Base-by-base conservation (phyloP, 176 grass and related monocot genomes). In the Metroxylon sagu region DNA sequence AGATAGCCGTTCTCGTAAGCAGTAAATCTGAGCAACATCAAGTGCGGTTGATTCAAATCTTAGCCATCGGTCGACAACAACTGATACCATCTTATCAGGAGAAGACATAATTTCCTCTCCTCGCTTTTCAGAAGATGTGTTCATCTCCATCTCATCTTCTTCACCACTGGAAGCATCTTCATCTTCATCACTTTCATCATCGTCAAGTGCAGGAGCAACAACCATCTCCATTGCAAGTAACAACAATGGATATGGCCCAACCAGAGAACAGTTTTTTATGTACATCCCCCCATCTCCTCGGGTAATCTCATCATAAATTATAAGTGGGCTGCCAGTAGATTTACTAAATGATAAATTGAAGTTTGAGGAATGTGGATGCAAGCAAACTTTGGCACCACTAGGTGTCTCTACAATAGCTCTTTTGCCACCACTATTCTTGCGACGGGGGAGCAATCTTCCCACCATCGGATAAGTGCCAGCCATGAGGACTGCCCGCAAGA, bases 21-120 rank as follows among this genome's bases (percentile, higher is more conserved):
- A 97, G 68, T 97, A 97, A 39, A 97, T 91, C 59, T 97, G 87
- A 74, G 93, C 93, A 75, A 85, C 87, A 82, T 91, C 93, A 58
- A 97, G 84, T 35, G 87, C 93, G 6, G 72, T 88, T 26, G 87
- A 67, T 16, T 91, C 72, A 83, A 91, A 97, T 57, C 62, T 73
- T 30, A 88, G 75, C 93, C 93, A 97, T 29, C 84, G 71, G 63
- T 97, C 93, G 77, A 97, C 55, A 56, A 97, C 72, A 65, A 97
- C 76, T 21, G 83, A 78, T 55, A 92, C 87, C 75, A 53, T 77
- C 30, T 83, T 97, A 35, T 92, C 78, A 58, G 93, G 87, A 63
- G 79, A 86, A 57, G 87, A 91, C 93, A 97, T 97, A 43, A 97
- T 88, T 27, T 90, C 64, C 49, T 83, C 76, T 55, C 74, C 75